phyloP scores from a whole-genome alignment of 768 basidiomycete species.

The Tylopilus rubrobrunneus region DNA sequence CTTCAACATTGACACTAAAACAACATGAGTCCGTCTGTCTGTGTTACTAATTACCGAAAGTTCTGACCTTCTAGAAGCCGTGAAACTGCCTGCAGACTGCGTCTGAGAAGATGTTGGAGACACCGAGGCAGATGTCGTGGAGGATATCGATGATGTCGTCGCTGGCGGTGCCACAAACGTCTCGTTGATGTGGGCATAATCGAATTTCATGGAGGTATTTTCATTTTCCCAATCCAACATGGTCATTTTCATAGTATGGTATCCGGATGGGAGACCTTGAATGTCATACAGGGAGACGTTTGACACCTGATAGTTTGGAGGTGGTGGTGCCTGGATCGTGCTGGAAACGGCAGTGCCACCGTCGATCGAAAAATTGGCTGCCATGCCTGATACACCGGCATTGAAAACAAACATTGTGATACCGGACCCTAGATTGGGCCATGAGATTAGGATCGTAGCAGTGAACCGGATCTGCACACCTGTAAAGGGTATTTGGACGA shows the following conservation, averaged over 20 bases:
- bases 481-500: conserved; percentile 18
- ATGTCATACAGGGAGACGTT: conserved; percentile 16
- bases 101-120: neutral
- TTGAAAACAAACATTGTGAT: conserved; percentile 26
- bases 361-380: conserved; percentile 22
- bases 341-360: conserved; percentile 2
- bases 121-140: neutral
- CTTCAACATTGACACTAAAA: conserved; percentile 14
- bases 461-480: conserved; percentile 5
- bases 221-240: conserved; percentile 17
- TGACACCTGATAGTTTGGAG: conserved; percentile 16
- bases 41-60: neutral
- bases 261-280: conserved; percentile 14
- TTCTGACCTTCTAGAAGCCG: conserved; percentile 7
- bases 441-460: neutral
- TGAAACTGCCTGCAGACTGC: neutral
- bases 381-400: conserved; percentile 18
- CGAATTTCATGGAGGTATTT: conserved; percentile 24
- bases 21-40: neutral
- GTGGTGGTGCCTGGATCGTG: conserved; percentile 5
- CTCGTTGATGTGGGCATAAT: conserved; percentile 25
- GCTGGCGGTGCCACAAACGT: conserved; percentile 10
- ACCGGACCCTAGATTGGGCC: conserved; percentile 16
- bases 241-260: conserved; percentile 18
- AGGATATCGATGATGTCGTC: neutral